Base-by-base conservation (phyloP, 495 filamentous ascomycete genomes). In the Aspergillus cavernicola region DNA sequence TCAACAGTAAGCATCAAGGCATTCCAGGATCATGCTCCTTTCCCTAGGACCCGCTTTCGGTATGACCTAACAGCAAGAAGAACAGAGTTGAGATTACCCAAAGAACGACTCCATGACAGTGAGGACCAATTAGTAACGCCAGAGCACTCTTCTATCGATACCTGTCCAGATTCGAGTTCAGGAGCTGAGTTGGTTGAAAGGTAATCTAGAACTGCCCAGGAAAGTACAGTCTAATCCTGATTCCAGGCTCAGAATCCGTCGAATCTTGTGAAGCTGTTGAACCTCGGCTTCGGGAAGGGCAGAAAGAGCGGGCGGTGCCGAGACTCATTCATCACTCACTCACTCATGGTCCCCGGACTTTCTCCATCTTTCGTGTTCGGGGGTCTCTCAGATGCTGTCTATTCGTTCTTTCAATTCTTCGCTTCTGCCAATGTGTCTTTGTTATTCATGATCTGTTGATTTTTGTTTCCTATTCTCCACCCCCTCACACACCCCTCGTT, bases 281-380 rank as follows among this genome's bases (percentile, higher is more conserved):
- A 71, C 68, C 68, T 71, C 68, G 68, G 68, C 68, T 65, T 63
- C 61, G 61, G 56, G 59, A 53, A 47, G 57, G 67, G 60, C 66
- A 66, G 64, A 70, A 68, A 50, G 57, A 29, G 62, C 56, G 63
- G 63, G 67, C 65, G 65, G 62, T 67, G 62, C 65, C 62, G 60
- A 65, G 52, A 55, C 33, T 20, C 36, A 13, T 42, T 55, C 47
- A 10, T n/a, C 20, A 4, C 13, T 39, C 58, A 12, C 13, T 39
- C 60, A n/a, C n/a, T n/a, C n/a, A n/a, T n/a, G n/a, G n/a, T 50
- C 54, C 56, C 57, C 60, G 56, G 56, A 57, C 56, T 59, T 57
- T 57, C 60, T 59, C 60, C 56, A 63, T 44, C 44, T 47, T 47
- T 36, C 19, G 31, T 7, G 10, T 1, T 36, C 44, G 29, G 35